A percentile compares a stretch with the other conserved stretches of the same genome.
Conservation (phyloP, 805 yeast genomes). For the Aciculoconidium aculeatum region DNA sequence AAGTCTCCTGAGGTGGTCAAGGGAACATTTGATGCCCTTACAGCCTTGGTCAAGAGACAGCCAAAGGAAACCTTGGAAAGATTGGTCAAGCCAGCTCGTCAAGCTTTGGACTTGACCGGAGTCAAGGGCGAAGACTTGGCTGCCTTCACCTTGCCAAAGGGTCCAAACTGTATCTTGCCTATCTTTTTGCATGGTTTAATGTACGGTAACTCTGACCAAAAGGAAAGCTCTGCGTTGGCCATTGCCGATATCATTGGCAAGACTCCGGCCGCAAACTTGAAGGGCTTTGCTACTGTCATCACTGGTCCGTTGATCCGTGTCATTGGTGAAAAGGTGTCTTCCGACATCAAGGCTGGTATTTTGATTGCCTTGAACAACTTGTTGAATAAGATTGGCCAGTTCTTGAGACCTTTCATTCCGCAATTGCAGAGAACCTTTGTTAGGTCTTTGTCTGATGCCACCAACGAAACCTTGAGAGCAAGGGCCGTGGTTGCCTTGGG, state of each 20-base stretch:
- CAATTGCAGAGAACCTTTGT: conserved; percentile 97
- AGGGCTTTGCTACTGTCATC: conserved; percentile 84
- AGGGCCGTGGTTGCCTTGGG: conserved; percentile 91
- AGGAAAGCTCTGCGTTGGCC: conserved; percentile 82
- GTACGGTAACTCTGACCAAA: conserved; percentile 82
- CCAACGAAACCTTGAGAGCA: conserved; percentile 64
- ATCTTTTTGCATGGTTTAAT: conserved; percentile 90
- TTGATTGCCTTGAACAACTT: conserved; percentile 75
- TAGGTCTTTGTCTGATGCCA: conserved; percentile 75
- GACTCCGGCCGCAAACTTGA: conserved; percentile 77
- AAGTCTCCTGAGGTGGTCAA: conserved; percentile 54
- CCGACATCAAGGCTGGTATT: conserved; percentile 94
- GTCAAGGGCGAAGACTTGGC: conserved; percentile 58
- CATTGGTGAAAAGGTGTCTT: conserved; percentile 88
- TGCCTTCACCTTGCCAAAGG: conserved; percentile 72
- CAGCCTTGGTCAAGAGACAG: conserved; percentile 62
- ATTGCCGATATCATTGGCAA: conserved; percentile 82
- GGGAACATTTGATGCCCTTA: conserved; percentile 60
- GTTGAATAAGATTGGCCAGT: conserved; percentile 79
- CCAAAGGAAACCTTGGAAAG: conserved; percentile 72
- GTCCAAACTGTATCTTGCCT: conserved; percentile 85
- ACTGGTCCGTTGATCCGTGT: conserved; percentile 98
- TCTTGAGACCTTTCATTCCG: conserved; percentile 91
- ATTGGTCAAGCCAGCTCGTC: conserved; percentile 75
- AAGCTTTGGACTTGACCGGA: conserved; percentile 63